Conservation (phyloP, 2,329 filamentous ascomycete genomes). For the Nothomitra cinnamomea region DNA sequence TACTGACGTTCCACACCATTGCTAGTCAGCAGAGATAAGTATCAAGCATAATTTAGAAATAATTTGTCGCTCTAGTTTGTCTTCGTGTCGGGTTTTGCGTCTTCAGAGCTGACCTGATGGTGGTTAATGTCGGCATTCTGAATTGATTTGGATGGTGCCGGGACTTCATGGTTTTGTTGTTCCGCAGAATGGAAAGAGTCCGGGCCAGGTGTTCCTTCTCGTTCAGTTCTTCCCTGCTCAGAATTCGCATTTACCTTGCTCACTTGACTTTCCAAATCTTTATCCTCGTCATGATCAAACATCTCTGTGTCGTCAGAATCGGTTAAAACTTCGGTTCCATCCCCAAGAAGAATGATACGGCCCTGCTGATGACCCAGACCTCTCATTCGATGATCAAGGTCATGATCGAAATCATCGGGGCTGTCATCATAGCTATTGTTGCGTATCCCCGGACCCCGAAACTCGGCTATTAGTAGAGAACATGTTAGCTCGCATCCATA, state of each 20-base stretch:
- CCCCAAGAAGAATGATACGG: constrained; percentile 84
- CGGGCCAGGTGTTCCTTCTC: constrained; percentile 3
- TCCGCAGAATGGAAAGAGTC: not conserved
- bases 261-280: constrained; percentile 72
- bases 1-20: not conserved
- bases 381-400: constrained; percentile 34
- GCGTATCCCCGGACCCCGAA: constrained; percentile 66
- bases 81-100: constrained; percentile 9
- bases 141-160: not conserved
- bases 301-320: constrained; percentile 83
- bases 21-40: not conserved
- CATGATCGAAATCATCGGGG: constrained; percentile 37
- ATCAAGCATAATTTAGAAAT: not conserved
- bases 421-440: constrained; percentile 63
- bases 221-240: not conserved
- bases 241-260: constrained; percentile 38
- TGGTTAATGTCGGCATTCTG: constrained; percentile 15
- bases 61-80: not conserved
- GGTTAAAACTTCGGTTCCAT: constrained; percentile 82
- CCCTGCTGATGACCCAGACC: constrained; percentile 41
- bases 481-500: constrained; percentile 13
- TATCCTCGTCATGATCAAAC: constrained; percentile 82
- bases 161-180: not conserved
- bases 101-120: constrained; percentile 19
- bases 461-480: constrained; percentile 45